These are phyloP conservation scores for Yamadazyma dushanensis DNA, from an alignment of 1,139 yeast genomes.

Conservation along the genomic window DNA sequence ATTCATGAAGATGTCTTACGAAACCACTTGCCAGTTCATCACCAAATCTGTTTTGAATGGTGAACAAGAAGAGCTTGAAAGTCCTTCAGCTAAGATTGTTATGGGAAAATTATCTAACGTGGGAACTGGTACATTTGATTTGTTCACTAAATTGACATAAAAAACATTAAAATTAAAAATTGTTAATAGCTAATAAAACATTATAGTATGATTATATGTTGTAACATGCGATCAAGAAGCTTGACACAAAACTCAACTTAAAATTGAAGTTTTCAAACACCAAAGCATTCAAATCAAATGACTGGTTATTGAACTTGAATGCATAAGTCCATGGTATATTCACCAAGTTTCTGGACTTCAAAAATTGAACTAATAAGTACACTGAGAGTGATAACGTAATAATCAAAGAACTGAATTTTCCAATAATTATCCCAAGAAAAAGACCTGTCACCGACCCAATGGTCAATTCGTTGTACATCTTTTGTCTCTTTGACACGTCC, in stretches of 20 bases:
- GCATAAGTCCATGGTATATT: slow-evolving; percentile 49
- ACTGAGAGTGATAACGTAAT: slow-evolving; percentile 53
- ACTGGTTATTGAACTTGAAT: slow-evolving; percentile 45
- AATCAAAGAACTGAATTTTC: slow-evolving; percentile 62
- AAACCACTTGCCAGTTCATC: slow-evolving; percentile 95
- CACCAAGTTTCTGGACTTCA: slow-evolving; percentile 59
- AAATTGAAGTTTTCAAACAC: slow-evolving; percentile 65
- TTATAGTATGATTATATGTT: slow-evolving; percentile 47
- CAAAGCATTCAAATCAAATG: slow-evolving; percentile 51
- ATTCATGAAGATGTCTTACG: slow-evolving; percentile 98
- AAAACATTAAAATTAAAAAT: not conserved
- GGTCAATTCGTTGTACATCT: slow-evolving; percentile 62
- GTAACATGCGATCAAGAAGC: slow-evolving; percentile 66
- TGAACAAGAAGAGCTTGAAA: slow-evolving; percentile 82
- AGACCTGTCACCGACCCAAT: slow-evolving; percentile 70
- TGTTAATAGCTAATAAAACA: not conserved
- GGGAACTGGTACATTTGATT: slow-evolving; percentile 96
- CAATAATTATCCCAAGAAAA: slow-evolving; percentile 59
- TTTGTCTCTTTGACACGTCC: slow-evolving; percentile 8
- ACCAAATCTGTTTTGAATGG: slow-evolving; percentile 95
- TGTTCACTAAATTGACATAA: slow-evolving; percentile 51
- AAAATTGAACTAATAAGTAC: slow-evolving; percentile 56
- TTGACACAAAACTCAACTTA: slow-evolving; percentile 56
- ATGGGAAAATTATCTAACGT: slow-evolving; percentile 88
- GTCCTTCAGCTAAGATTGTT: slow-evolving; percentile 95